Percentiles rank a stretch among this genome's conserved stretches.
These are phyloP conservation scores for Lactarius indigo DNA, from an alignment of 768 basidiomycete genomes.

Conservation along the genomic window DNA sequence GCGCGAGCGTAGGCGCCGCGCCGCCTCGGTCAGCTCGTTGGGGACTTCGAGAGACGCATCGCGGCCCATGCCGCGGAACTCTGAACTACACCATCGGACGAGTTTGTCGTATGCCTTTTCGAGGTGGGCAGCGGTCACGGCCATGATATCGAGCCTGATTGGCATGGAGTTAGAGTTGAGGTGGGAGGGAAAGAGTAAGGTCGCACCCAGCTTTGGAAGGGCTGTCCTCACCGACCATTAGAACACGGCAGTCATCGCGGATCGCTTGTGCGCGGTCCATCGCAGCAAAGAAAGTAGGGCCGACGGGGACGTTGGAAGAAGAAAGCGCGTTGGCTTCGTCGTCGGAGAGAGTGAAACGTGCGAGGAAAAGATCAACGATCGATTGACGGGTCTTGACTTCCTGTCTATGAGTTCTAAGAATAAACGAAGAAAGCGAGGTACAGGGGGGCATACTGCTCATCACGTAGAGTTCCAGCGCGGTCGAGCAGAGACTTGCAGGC, in stretches of 20 bases:
- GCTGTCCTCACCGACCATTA: constrained; percentile 83
- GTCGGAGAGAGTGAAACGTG: constrained; percentile 78
- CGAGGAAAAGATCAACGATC: constrained; percentile 76
- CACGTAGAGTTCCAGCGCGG: constrained; percentile 70
- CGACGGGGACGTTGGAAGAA: constrained; percentile 75
- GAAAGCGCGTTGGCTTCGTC: constrained; percentile 70
- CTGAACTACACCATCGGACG: constrained; percentile 77
- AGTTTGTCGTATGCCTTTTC: constrained; percentile 92
- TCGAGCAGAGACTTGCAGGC: constrained; percentile 79
- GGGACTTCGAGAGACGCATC: constrained; percentile 72
- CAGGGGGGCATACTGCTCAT: constrained; percentile 55
- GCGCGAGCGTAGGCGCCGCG: constrained; percentile 68
- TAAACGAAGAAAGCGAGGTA: constrained; percentile 10
- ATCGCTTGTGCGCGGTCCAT: constrained; percentile 87
- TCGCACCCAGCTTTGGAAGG: constrained; percentile 71
- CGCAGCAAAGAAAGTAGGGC: constrained; percentile 70
- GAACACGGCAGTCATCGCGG: constrained; percentile 75
- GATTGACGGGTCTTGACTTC: constrained; percentile 67
- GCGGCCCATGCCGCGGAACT: constrained; percentile 75
- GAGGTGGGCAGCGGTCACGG: constrained; percentile 71
- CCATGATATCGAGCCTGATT: constrained; percentile 84
- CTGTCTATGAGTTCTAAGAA: constrained; percentile 42
- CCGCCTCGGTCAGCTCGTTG: constrained; percentile 62
- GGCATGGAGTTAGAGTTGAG: neutral
- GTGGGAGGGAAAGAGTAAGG: neutral